Evolutionary conservation across 768 basidiomycete species (phyloP), one percentile per base, ranked within the genome.

Genomic region (Tulasnella calospora): DNA sequence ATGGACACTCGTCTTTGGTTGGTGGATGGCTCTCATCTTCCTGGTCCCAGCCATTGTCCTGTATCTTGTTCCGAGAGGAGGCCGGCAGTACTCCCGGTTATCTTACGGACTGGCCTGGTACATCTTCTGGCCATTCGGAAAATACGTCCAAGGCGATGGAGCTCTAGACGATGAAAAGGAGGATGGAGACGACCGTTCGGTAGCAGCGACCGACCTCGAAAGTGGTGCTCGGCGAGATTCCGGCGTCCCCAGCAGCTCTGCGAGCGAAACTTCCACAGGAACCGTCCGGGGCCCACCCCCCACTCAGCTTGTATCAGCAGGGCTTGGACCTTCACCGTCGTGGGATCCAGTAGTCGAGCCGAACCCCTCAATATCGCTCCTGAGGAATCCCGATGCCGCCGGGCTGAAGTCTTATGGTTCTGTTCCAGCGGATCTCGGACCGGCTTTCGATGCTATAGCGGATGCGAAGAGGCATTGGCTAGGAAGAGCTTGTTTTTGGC

Each of bases 51-150:
- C 94, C 9, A 87, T 86, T 61, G 38, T 96, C 23, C 87, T 99
- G 38, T 91, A 88, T 82, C 74, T 92, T 61, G 86, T 95, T 8
- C 94, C 96, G 0, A 88, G 88, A 70, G 97, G 98, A 17, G 95
- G 95, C 61, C 88, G 87, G 80, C 91, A 89, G 72, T 99, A 97
- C 83, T 90, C 94, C 2, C 89, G 89, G n/a, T 88, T 99, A 40
- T 86, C 98, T 7, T 95, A 90, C 82, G 98, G 98, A 19, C 86
- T 99, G 35, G 96, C 95, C 8, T 98, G 96, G 94, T 99, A 99
- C 83, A 89, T 98, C 75, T 89, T 90, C 30, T 99, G 98, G 98
- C 98, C 98, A 2, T 99, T 99, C 83, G 96, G 98, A 27, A 98
- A 98, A 84, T 99, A 99, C 83, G 94, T 99, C 71, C 96, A 98